Conservation (phyloP, 352 stramenopile genomes). For the Pythium brassicae region DNA sequence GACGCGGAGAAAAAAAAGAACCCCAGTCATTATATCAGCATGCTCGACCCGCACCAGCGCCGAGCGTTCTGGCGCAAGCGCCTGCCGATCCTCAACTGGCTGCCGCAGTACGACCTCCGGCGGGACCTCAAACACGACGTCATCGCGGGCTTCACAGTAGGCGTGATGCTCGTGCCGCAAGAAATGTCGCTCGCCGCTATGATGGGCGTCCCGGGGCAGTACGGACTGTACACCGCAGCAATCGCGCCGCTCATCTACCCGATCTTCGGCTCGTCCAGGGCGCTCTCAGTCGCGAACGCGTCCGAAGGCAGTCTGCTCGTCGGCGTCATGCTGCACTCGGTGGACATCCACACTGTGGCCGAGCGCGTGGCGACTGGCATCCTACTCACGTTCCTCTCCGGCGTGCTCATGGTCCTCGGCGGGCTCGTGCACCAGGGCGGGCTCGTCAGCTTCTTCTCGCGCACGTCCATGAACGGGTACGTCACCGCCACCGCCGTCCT, state of each 20-base stretch:
- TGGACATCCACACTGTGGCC: conserved; percentile 41
- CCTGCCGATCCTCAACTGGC: conserved; percentile 69
- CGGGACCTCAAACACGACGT: conserved; percentile 67
- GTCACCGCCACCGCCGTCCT: conserved; percentile 62
- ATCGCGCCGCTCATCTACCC: conserved; percentile 71
- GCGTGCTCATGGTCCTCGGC: conserved; percentile 48
- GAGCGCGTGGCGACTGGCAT: conserved; percentile 62
- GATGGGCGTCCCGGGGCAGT: conserved; percentile 71
- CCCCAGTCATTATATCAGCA: background rate
- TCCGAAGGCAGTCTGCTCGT: conserved; percentile 64
- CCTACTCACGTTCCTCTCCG: conserved; percentile 66
- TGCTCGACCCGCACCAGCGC: background rate
- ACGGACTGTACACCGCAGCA: conserved; percentile 68
- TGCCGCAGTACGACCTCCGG: conserved; percentile 55
- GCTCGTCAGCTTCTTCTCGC: conserved; percentile 68
- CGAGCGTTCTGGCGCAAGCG: conserved; percentile 27
- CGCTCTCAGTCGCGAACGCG: conserved; percentile 61
- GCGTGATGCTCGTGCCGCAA: conserved; percentile 91
- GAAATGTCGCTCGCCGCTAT: conserved; percentile 90
- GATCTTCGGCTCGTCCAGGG: conserved; percentile 59
- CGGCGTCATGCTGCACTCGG: conserved; percentile 47
- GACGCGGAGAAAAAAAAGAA: too few species aligned
- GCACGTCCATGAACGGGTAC: conserved; percentile 70
- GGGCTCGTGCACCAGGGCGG: conserved; percentile 56
- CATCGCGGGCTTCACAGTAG: conserved; percentile 66